These are phyloP conservation scores for Capsella rubella DNA, from an alignment of 441 rosid species.

Conservation along the genomic window DNA sequence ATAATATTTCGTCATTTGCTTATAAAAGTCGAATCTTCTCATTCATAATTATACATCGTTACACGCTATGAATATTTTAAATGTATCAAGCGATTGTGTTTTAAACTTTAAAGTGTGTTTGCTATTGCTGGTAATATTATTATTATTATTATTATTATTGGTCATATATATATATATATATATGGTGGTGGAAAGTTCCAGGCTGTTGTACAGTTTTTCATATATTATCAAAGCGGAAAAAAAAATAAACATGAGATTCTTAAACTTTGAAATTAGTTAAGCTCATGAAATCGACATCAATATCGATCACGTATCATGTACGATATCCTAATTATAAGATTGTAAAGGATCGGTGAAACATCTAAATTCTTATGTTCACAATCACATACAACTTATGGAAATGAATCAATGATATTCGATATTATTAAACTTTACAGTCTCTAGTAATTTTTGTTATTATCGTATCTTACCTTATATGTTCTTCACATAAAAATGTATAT, in stretches of 20 bases:
- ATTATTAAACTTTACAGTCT: too few species aligned
- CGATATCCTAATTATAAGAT: not conserved
- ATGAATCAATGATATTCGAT: not conserved
- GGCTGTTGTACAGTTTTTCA: not conserved
- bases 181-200: not conserved
- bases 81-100: slow-evolving; percentile 1
- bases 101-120: not conserved
- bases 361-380: too few species aligned
- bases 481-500: too few species aligned
- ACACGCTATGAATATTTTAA: not conserved
- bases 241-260: not conserved
- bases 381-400: not conserved
- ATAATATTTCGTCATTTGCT: not conserved
- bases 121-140: not conserved
- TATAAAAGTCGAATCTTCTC: slow-evolving; percentile 1
- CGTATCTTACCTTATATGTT: too few species aligned
- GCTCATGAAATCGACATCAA: not conserved
- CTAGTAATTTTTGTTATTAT: too few species aligned
- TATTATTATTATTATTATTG: too few species aligned
- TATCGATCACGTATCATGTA: not conserved
- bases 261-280: not conserved
- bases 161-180: too few species aligned
- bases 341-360: not conserved
- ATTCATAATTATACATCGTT: not conserved
- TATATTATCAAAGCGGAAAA: not conserved